Percentiles rank a stretch among this genome's conserved stretches.
Evolutionary conservation across 2,329 filamentous ascomycete genomes (phyloP).

Genomic region (Cadophora luteo-olivacea): DNA sequence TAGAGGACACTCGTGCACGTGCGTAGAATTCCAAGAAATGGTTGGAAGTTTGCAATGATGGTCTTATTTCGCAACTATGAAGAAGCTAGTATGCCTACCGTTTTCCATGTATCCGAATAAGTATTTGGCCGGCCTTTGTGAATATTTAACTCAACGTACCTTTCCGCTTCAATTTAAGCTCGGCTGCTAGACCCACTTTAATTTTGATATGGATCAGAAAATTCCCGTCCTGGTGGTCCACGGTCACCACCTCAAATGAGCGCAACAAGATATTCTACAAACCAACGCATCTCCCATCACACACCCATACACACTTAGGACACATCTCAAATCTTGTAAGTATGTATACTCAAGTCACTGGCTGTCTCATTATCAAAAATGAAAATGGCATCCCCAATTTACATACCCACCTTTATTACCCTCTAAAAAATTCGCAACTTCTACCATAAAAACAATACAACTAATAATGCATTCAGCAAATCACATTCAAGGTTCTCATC

Average conservation of each 20-base stretch:
- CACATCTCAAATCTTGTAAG: no score
- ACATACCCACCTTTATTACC: no score
- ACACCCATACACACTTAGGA: not conserved
- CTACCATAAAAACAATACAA: not conserved
- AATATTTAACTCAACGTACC: no score
- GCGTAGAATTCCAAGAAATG: no score
- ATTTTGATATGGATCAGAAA: slow-evolving; percentile 14
- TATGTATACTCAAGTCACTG: no score
- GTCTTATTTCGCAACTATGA: no score
- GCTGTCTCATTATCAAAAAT: no score
- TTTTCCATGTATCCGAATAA: no score
- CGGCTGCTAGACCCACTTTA: not conserved
- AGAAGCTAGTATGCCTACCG: not conserved
- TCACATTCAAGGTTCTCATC: not conserved
- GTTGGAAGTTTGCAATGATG: no score
- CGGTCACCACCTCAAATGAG: not conserved
- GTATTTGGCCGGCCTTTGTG: no score
- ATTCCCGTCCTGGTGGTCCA: not conserved
- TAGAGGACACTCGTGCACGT: not conserved
- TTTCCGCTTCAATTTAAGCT: not conserved
- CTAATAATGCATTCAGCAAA: not conserved
- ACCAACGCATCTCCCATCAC: not conserved
- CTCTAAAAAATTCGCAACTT: no score
- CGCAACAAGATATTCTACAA: not conserved
- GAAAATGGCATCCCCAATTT: no score